Base-by-base conservation (phyloP, 2,329 filamentous ascomycete genomes). In the Phyllosticta citriasiana region DNA sequence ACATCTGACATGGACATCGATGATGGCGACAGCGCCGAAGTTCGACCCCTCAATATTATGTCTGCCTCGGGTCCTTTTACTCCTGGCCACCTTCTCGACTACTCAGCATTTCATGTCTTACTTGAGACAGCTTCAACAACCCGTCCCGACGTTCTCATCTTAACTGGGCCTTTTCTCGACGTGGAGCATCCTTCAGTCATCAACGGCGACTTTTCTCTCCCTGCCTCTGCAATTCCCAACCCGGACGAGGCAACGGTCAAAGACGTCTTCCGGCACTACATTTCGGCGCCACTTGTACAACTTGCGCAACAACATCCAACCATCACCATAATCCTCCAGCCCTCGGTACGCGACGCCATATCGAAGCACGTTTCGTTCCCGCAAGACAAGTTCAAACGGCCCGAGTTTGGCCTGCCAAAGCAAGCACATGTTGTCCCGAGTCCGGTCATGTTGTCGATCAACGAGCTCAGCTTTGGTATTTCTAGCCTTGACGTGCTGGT, bases 41-140 rank as follows among this genome's bases (percentile, higher is more conserved):
- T 80, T 2, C 78, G 84, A 8, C 91, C 93, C 0, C 75, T 97
- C 19, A 91, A 82, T 67, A 78, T 96, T 57, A 74, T 97, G 47
- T 81, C 93, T 62, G 90, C 88, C 1, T 84, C 91, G 0, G 94
- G 94, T 0, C 94, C 94, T 0, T 99, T 95, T 74, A 96, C 92
- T 0, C 85, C 91, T 2, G 92, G 97, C 67, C 89, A 93, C 68
- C 95, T 95, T 69, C 85, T 99, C 54, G 88, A 91, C 66, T 99
- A 92, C 70, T 89, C 95, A 68, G 88, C 93, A 7, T 78, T 99
- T 1, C 86, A 91, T 68, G 85, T 89, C 30, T 81, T 99, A 16
- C 93, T 93, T 71, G 82, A 83, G 66, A 86, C 87, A 67, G 91
- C 92, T 8, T 85, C 85, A 16, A 85, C 90, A 65, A 83, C 81